These are phyloP conservation scores for Fusarium sp. DNA, from an alignment of 2,329 filamentous ascomycete genomes.

Conservation along the genomic window DNA sequence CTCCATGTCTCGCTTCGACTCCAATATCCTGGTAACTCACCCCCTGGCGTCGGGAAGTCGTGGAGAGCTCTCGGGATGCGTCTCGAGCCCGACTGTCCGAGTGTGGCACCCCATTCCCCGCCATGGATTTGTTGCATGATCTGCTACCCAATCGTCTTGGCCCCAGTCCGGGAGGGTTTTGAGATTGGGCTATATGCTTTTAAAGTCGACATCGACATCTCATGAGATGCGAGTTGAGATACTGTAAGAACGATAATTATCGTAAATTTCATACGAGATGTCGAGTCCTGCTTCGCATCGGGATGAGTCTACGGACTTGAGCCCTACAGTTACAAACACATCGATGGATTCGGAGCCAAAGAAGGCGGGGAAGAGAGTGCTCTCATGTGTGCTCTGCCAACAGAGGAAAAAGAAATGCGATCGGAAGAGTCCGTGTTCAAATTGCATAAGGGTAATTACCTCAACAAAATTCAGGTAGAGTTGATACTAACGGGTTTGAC, in stretches of 20 bases:
- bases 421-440: conserved; percentile 44
- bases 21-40: not conserved
- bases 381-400: conserved; percentile 45
- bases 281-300: conserved; percentile 9
- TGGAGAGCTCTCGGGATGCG: conserved; percentile 27
- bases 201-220: conserved; percentile 15
- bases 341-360: conserved; percentile 15
- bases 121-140: conserved; percentile 24
- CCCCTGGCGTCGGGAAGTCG: not conserved
- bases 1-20: too few relatives aligned
- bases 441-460: conserved; percentile 40
- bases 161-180: not conserved
- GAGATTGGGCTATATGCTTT: not conserved
- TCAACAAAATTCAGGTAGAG: not conserved
- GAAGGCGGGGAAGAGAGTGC: conserved; percentile 29
- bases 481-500: not conserved
- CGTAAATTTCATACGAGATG: conserved; percentile 4
- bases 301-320: conserved; percentile 5
- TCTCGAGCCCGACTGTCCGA: conserved; percentile 36
- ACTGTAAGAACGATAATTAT: not conserved
- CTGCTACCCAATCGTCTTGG: not conserved
- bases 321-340: conserved; percentile 10
- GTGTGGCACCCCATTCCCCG: conserved; percentile 5
- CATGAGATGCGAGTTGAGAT: not conserved
- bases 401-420: conserved; percentile 49